Evolutionary conservation across 2,329 filamentous ascomycete species (phyloP), one percentile per base, ranked within the genome.

Genomic region (Cryphonectria parasitica): DNA sequence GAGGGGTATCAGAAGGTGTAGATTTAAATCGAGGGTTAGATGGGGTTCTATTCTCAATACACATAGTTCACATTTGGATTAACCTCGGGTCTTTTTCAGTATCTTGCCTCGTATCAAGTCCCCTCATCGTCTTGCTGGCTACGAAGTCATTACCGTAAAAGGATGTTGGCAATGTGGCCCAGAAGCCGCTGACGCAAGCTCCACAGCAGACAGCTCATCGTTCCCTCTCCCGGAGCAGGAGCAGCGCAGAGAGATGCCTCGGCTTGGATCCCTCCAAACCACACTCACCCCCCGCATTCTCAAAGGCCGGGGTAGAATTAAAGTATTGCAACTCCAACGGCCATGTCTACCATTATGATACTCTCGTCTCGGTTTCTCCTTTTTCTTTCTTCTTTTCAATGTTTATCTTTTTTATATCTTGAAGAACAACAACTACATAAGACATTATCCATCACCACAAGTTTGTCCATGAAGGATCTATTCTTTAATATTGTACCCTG

Each of bases 161-260:
- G 19, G 22, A n/a, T n/a, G 45, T n/a, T 17, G 41, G 13, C 15
- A 17, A 43, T 43, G 41, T 49, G 45, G 22, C 22, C 22, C 22
- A 49, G 17, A 49, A 49, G 43, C 17, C 22, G 43, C 36, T 13
- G 36, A 39, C 36, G 15, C 54, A 60, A 60, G 56, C 17, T 34
- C 56, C 45, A 49, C 22, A n/a, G 45, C 43, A 1, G 43, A 45
- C 43, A 49, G 56, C 56, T 31, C 56, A 25, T 60, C 56, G 36
- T 13, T 39, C 11, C 36, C 36, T 34, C 36, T 39, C 36, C 2
- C 11, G 13, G 54, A 58, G 25, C 2, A 60, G 45, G 5, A 49
- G 45, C 22, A n/a, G 31, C 4, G 8, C 64, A 19, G 63, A 19
- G 63, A 68, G 45, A 68, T 69, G 63, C 71, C 71, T 72, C 71